Evolutionary conservation across 2,329 filamentous ascomycete species (phyloP), one percentile per base, ranked within the genome.

Genomic region (Epicoccum sorghinum): DNA sequence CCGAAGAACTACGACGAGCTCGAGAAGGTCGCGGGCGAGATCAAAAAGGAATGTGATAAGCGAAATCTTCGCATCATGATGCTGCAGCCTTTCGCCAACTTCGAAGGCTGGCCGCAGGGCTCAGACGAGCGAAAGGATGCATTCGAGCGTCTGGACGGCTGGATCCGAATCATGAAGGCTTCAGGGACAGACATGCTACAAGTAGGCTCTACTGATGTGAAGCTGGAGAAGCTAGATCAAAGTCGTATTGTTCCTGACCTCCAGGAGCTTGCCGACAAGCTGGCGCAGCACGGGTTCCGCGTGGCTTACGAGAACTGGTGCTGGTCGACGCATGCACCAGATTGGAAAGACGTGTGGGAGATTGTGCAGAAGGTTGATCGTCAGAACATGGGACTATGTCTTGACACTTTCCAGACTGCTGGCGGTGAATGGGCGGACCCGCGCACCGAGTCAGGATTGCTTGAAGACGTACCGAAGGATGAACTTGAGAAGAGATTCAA

Each of bases 301-400:
- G 75, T 93, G 14, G 88, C 89, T 0, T 93, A 92, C 62, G 89
- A 93, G 74, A 91, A 92, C 67, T 92, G 89, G 88, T 91, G 89
- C 73, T 93, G 89, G 89, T 86, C 86, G 0, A 90, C 88, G 0
- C 83, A 86, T 43, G 87, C 88, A 0, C 83, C 86, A 0, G 80
- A 76, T 1, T 93, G 89, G 89, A 83, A 82, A 59, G 80, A 86
- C 43, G 86, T 87, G 0, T 92, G 88, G 87, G 76, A 83, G 2
- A 86, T 92, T 10, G 86, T 90, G 4, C 67, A 82, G 58, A 79
- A 78, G 39, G 87, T 86, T 2, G 76, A 89, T 60, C 75, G 86
- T 3, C 78, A 80, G 0, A 92, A 93, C 57, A 78, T 91, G 9
- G 89, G 89, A 0, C 76, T 93, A 0, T 93, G 89, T 61, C 81